Evolutionary conservation across 1,284 basidiomycete genomes (phyloP).

Genomic region (Meripilus lineatus): DNA sequence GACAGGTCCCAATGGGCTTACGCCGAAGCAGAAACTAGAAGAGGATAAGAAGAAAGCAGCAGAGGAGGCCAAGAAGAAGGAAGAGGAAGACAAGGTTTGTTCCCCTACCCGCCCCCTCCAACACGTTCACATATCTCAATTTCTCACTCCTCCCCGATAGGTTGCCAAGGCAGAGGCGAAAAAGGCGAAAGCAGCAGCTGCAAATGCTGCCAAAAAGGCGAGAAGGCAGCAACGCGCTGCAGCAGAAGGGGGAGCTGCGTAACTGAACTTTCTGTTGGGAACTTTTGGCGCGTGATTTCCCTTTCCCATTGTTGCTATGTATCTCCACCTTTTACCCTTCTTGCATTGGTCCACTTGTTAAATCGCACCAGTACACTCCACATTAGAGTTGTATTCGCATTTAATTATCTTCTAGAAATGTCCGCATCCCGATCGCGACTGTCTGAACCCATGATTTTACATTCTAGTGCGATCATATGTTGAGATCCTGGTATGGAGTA

Average conservation of each 20-base stretch:
- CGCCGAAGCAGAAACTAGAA: conserved; percentile 61
- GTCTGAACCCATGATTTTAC: background rate
- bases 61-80: conserved; percentile 62
- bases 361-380: too few species aligned
- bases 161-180: conserved; percentile 74
- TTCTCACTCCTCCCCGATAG: conserved; percentile 28
- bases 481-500: background rate
- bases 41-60: conserved; percentile 73
- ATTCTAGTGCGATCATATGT: background rate
- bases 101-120: background rate
- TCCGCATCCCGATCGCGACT: too few species aligned
- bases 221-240: conserved; percentile 49
- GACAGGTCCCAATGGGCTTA: conserved; percentile 41
- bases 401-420: too few species aligned
- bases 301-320: too few species aligned
- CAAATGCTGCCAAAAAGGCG: conserved; percentile 96
- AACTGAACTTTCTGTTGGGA: too few species aligned
- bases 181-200: conserved; percentile 79
- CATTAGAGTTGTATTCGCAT: too few species aligned
- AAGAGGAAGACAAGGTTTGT: conserved; percentile 62
- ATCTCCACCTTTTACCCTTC: too few species aligned
- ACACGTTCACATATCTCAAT: conserved; percentile 5
- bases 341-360: too few species aligned
- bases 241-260: conserved; percentile 17
- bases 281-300: too few species aligned